A percentile compares a stretch with the other conserved stretches of the same genome.
phyloP scores from a whole-genome alignment of 768 basidiomycete species.

The Epithele typhae region DNA sequence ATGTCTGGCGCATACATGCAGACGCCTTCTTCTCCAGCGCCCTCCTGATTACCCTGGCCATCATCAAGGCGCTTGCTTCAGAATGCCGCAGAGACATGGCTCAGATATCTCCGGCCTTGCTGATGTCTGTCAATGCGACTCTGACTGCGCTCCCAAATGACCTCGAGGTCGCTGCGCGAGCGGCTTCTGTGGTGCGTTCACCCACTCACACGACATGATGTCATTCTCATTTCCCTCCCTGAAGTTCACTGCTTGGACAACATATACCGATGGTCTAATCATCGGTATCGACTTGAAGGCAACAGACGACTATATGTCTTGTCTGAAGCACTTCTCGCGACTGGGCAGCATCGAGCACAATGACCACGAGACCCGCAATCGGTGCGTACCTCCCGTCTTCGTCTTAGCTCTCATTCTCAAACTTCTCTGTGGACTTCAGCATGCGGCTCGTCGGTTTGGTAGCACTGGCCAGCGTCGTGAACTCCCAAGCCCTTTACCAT shows the following conservation, averaged over 20 bases:
- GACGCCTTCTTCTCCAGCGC: conserved; percentile 37
- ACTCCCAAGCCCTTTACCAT: conserved; percentile 80
- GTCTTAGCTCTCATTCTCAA: not conserved
- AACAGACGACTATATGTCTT: conserved; percentile 65
- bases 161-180: conserved; percentile 70
- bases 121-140: conserved; percentile 58
- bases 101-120: conserved; percentile 65
- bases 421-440: conserved; percentile 33
- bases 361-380: conserved; percentile 71
- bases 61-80: conserved; percentile 75
- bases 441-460: conserved; percentile 85
- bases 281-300: conserved; percentile 73
- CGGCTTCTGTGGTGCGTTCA: conserved; percentile 69
- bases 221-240: not conserved
- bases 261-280: conserved; percentile 82
- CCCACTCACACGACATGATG: not conserved
- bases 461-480: conserved; percentile 72
- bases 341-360: conserved; percentile 49
- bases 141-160: conserved; percentile 55
- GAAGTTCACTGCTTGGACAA: conserved; percentile 89
- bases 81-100: conserved; percentile 86
- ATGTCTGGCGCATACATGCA: conserved; percentile 1
- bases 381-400: conserved; percentile 38
- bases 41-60: conserved; percentile 78
- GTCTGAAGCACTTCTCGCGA: conserved; percentile 59